These are phyloP conservation scores for Grigorovia transvaalensis DNA, from an alignment of 805 yeast species.

Conservation along the genomic window DNA sequence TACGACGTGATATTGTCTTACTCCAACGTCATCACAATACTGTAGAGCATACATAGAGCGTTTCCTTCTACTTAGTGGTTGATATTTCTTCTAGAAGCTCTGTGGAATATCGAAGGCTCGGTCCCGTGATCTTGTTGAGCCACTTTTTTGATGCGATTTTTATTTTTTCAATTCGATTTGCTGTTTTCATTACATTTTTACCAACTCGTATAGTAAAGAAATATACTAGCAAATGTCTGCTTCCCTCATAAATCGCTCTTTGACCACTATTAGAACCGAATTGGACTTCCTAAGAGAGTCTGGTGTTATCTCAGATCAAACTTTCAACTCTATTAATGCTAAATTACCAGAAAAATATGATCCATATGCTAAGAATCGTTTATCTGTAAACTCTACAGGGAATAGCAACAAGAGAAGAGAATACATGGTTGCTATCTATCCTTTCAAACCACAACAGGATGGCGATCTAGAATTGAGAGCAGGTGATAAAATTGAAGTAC, in stretches of 20 bases:
- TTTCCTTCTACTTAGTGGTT: too few species aligned
- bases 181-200: too few species aligned
- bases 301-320: slow-evolving; percentile 51
- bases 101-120: too few species aligned
- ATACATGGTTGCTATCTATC: slow-evolving; percentile 61
- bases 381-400: too few species aligned
- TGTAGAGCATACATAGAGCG: slow-evolving; percentile 5
- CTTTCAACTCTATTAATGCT: slow-evolving; percentile 39
- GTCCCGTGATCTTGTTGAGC: background rate
- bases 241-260: slow-evolving; percentile 65
- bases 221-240: slow-evolving; percentile 29
- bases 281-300: slow-evolving; percentile 71
- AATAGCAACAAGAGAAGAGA: slow-evolving; percentile 14
- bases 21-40: slow-evolving; percentile 14
- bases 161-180: too few species aligned
- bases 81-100: too few species aligned
- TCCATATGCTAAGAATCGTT: slow-evolving; percentile 11
- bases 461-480: slow-evolving; percentile 56
- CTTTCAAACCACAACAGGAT: slow-evolving; percentile 60
- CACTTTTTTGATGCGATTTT: background rate
- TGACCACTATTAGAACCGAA: slow-evolving; percentile 66
- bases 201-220: too few species aligned
- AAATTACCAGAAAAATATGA: slow-evolving; percentile 50
- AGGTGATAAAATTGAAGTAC: slow-evolving; percentile 62
- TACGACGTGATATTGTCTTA: slow-evolving; percentile 49